Base-by-base conservation (phyloP, 306 rosid species). In the Mimosa bimucronata region DNA sequence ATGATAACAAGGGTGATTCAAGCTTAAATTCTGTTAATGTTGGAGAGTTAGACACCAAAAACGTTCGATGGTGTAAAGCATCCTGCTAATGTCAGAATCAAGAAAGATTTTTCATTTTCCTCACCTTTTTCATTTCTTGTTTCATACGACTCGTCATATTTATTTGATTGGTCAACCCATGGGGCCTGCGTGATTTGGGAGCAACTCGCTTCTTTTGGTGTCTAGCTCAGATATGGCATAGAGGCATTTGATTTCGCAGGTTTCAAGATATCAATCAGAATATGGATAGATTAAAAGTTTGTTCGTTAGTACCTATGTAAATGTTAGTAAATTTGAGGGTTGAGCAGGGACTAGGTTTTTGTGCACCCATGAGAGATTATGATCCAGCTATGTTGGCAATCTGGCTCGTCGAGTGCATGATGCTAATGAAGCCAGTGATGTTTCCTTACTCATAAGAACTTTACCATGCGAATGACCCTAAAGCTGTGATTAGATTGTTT, bases 381-480 rank as follows among this genome's bases (percentile, higher is more conserved):
- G 79, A 21, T 95, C 96, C 2, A 89, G 94, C 80, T 92, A 91
- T 83, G 90, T 91, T 67, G 94, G 98, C 77, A 92, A 55, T 83
- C 76, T 92, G 14, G 90, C 92, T 77, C 94, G 92, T 64, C 85
- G 90, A 79, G 88, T 79, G 15, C 94, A 90, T 5, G 92, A 90
- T 76, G 87, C 84, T n/a, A 94, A 95, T 77, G 98, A 93, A 81
- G 92, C 89, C 2, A 85, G 77, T 79, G 97, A 94, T 78, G 81
- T 89, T 86, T 84, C 97, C 67, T 84, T 86, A 86, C 90, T 93
- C 61, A 95, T n/a, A 88, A 86, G 96, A 93, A 86, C 97, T 92
- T 58, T 83, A 75, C 90, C 88, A 71, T 78, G 86, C 89, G 40
- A 90, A 87, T 64, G 97, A 91, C 82, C 91, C 88, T n/a, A 98